A percentile compares a stretch with the other conserved stretches of the same genome.
Conservation (phyloP, 2,329 filamentous ascomycete genomes). For the Scytalidium lignicola region DNA sequence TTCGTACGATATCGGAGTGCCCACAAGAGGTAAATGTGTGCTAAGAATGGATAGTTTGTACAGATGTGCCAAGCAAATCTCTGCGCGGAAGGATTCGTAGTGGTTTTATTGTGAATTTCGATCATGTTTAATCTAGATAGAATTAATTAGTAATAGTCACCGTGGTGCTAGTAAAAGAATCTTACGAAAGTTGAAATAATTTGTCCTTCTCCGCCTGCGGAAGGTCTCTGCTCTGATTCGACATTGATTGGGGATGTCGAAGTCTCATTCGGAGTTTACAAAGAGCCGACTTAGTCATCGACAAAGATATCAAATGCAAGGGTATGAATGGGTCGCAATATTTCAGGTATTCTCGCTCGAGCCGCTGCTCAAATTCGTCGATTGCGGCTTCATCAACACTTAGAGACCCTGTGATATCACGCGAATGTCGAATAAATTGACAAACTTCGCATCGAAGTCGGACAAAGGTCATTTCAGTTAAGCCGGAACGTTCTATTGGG, state of each 20-base stretch:
- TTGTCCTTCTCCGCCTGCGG: conserved; percentile 10
- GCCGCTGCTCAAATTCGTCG: conserved; percentile 26
- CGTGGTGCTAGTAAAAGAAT: conserved; percentile 14
- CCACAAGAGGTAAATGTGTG: conserved; percentile 23
- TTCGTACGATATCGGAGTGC: conserved; percentile 17
- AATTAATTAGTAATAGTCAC: not conserved
- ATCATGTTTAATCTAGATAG: conserved; percentile 9
- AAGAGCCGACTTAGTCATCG: conserved; percentile 9
- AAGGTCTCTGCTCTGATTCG: conserved; percentile 6
- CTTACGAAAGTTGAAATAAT: conserved; percentile 18
- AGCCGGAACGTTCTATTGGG: conserved; percentile 33
- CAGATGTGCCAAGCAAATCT: conserved; percentile 27
- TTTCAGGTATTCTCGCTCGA: conserved; percentile 34
- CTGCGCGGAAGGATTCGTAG: conserved; percentile 14
- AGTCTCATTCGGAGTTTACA: conserved; percentile 18
- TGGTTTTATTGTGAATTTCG: conserved; percentile 26
- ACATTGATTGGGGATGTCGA: conserved; percentile 12
- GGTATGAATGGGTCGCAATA: conserved; percentile 34
- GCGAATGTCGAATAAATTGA: conserved; percentile 5
- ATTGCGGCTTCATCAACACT: conserved; percentile 1
- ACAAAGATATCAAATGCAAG: conserved; percentile 24
- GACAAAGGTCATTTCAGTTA: conserved; percentile 41
- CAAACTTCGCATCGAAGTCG: conserved; percentile 29
- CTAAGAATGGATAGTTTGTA: conserved; percentile 27
- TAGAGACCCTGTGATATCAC: not conserved